Evolutionary conservation across 2,329 filamentous ascomycete genomes (phyloP).

Genomic region (Pestalotiopsis sp.): DNA sequence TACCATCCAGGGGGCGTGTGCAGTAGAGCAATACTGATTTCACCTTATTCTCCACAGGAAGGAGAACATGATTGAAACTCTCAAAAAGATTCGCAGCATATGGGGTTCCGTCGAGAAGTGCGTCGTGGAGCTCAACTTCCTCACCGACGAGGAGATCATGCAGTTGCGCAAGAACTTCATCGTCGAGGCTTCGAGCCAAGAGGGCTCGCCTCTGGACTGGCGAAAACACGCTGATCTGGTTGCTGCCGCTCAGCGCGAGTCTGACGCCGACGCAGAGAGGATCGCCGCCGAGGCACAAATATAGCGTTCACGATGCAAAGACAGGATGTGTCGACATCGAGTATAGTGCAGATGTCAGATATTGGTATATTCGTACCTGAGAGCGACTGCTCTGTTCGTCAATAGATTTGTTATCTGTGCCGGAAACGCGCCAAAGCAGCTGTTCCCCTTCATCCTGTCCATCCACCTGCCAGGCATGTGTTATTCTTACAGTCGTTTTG

Average conservation of each 20-base stretch:
- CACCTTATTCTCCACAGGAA: conserved; percentile 32
- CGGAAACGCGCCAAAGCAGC: background rate
- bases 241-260: background rate
- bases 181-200: conserved; percentile 20
- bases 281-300: conserved; percentile 7
- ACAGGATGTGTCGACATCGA: no score
- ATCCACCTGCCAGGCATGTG: background rate
- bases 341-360: background rate
- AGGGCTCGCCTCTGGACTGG: conserved; percentile 7
- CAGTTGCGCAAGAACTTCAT: conserved; percentile 30
- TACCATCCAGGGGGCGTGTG: background rate
- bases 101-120: conserved; percentile 69
- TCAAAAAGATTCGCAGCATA: conserved; percentile 56
- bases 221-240: conserved; percentile 1
- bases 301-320: background rate
- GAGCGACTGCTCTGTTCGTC: background rate
- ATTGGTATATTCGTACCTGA: background rate
- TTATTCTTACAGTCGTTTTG: background rate
- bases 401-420: background rate
- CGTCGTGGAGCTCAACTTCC: conserved; percentile 57
- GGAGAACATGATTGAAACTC: conserved; percentile 49
- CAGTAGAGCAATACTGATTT: background rate
- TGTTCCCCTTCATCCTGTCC: background rate
- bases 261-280: conserved; percentile 6
- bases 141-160: conserved; percentile 56